Percentiles rank a stretch among this genome's conserved stretches.
phyloP scores from a whole-genome alignment of 2,329 filamentous ascomycete genomes.

The Fusarium sp. region DNA sequence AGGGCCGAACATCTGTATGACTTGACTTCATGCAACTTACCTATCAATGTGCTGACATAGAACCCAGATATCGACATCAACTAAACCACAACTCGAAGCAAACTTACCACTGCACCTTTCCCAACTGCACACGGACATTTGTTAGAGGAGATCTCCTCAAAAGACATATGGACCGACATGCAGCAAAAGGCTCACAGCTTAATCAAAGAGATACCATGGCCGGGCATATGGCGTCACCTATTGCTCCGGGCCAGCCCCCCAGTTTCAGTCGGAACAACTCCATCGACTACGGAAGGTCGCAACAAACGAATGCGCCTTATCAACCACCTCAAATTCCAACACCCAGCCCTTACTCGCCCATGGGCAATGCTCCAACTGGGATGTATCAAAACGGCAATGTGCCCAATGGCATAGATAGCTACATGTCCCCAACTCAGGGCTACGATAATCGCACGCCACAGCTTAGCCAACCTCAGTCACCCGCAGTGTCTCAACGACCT shows the following conservation, averaged over 20 bases:
- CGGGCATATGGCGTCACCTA: constrained; percentile 54
- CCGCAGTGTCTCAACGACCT: constrained; percentile 58
- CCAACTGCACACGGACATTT: constrained; percentile 89
- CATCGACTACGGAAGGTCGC: constrained; percentile 55
- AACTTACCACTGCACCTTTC: constrained; percentile 93
- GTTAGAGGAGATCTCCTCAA: constrained; percentile 94
- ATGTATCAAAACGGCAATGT: constrained; percentile 44
- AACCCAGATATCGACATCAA: constrained; percentile 81
- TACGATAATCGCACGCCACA: constrained; percentile 49
- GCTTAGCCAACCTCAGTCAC: constrained; percentile 50
- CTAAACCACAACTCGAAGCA: constrained; percentile 96
- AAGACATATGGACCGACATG: constrained; percentile 84
- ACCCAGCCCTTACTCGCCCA: constrained; percentile 61
- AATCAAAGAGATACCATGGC: constrained; percentile 74
- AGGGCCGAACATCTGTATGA: constrained; percentile 91
- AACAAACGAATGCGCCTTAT: constrained; percentile 58
- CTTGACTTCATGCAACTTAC: constrained; percentile 28
- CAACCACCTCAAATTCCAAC: constrained; percentile 60
- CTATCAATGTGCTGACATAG: constrained; percentile 19
- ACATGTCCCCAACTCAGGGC: constrained; percentile 55
- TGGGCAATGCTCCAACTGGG: constrained; percentile 57
- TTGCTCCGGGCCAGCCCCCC: constrained; percentile 60
- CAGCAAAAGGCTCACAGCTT: constrained; percentile 80
- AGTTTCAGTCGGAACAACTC: constrained; percentile 57
- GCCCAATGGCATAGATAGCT: constrained; percentile 56